These are phyloP conservation scores for Taphrina confusa DNA, from an alignment of 1,139 yeast species.

Conservation along the genomic window DNA sequence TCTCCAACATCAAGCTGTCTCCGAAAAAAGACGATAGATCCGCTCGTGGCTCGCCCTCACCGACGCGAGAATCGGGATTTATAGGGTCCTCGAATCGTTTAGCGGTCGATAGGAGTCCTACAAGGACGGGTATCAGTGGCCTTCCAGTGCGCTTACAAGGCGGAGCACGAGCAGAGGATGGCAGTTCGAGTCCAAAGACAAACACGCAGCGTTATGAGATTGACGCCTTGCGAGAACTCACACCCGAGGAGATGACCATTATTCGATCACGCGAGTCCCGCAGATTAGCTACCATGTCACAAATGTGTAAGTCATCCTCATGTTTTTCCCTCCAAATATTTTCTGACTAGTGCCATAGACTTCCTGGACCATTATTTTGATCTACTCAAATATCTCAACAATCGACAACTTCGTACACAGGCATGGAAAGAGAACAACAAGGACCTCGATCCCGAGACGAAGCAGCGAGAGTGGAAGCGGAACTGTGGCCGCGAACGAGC, in stretches of 20 bases:
- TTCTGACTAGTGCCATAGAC: constrained; percentile 44
- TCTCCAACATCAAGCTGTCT: constrained; percentile 29
- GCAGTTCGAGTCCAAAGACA: background rate
- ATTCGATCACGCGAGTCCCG: constrained; percentile 50
- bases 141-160: constrained; percentile 7
- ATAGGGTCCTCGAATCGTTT: background rate
- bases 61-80: constrained; percentile 16
- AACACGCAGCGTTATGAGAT: constrained; percentile 7
- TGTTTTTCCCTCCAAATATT: background rate
- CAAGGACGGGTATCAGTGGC: constrained; percentile 26
- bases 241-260: constrained; percentile 34
- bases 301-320: constrained; percentile 46
- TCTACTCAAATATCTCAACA: constrained; percentile 87
- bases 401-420: constrained; percentile 74
- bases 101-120: constrained; percentile 31
- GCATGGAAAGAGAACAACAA: constrained; percentile 55
- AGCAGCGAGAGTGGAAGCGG: constrained; percentile 72
- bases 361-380: constrained; percentile 95
- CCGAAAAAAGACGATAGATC: constrained; percentile 14
- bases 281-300: constrained; percentile 81
- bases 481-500: constrained; percentile 86
- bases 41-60: background rate
- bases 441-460: constrained; percentile 24
- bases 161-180: background rate
- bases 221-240: constrained; percentile 29